phyloP scores from a whole-genome alignment of 345 rosid genomes.

The Syzygium oleosum region DNA sequence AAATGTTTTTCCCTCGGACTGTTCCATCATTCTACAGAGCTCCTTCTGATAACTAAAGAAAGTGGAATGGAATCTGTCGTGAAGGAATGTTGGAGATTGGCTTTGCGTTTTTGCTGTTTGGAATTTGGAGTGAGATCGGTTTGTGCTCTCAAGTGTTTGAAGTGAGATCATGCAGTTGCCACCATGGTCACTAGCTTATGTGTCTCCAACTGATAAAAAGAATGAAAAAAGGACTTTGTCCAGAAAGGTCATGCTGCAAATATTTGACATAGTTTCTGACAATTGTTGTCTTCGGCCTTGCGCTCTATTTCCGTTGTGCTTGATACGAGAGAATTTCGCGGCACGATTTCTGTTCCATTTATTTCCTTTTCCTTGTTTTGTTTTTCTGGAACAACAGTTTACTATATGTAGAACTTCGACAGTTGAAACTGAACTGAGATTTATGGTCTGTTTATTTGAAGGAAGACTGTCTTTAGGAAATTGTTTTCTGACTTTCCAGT shows the following conservation, averaged over 20 bases:
- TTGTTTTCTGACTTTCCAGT: background rate
- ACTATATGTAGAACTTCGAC: background rate
- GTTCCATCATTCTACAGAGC: constrained; percentile 7
- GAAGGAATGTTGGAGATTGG: background rate
- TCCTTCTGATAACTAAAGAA: background rate
- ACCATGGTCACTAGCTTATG: background rate
- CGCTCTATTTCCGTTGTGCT: background rate
- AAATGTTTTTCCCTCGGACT: constrained; percentile 6
- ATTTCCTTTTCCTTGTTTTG: background rate
- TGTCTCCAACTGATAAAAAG: background rate
- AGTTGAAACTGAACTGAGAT: background rate
- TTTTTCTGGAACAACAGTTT: background rate
- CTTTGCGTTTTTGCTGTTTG: background rate
- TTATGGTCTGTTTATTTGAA: background rate
- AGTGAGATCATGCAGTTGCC: background rate
- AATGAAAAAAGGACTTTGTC: background rate
- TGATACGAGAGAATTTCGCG: background rate
- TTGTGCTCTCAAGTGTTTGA: background rate
- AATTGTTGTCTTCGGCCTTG: background rate
- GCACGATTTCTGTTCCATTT: background rate
- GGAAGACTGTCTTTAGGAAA: background rate
- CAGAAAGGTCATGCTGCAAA: background rate
- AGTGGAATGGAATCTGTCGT: background rate
- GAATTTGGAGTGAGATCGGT: background rate
- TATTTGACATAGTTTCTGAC: background rate